Evolutionary conservation across 106 monocot species (phyloP), one percentile per base, ranked within the genome.

Genomic region (Gastrodia elata): DNA sequence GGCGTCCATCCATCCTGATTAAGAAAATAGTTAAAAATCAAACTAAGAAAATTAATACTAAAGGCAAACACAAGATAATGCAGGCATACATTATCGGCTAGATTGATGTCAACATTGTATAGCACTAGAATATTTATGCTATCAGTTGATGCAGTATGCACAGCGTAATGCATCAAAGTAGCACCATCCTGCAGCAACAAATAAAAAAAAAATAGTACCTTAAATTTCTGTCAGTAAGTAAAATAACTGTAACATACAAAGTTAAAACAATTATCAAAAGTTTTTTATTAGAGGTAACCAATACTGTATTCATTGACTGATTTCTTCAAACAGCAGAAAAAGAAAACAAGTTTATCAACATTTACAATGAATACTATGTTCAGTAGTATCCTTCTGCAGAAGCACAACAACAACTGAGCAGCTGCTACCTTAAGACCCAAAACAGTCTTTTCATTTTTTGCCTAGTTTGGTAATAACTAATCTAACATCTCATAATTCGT

Each of bases 1-100:
- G 97, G 93, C 5, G 97, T 98, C 97, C 97, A 98, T 59, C 97
- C 97, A 83, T 91, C 84, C 97, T 98, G 75, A 33, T 49, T 41
- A 38, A 74, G 52, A 46, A 56, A 61, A 32, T 30, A 67, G 36
- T 49, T 14, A 5, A 27, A 72, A 49, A 15, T 4, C 8, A 42
- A 71, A 71, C 43, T 49, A 72, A 52, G 72, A 55, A 59, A 30
- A 61, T 39, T 44, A 58, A 33, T 30, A 58, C 24, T 34, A 68
- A 15, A 68, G 33, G 22, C 39, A 68, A 36, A 49, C 13, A 36
- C 33, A 18, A 55, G 24, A 57, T 32, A 27, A 64, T 28, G 28
- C 15, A 65, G 33, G 55, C 87, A 42, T 85, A 98, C 97, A 76
- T 93, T 56, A 78, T 98, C 97, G 33, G 93, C 39, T 38, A 84